Percentiles rank a stretch among this genome's conserved stretches.
These are phyloP conservation scores for Erigeron philadelphicus DNA, from an alignment of 140 eudicot genomes.

Conservation along the genomic window DNA sequence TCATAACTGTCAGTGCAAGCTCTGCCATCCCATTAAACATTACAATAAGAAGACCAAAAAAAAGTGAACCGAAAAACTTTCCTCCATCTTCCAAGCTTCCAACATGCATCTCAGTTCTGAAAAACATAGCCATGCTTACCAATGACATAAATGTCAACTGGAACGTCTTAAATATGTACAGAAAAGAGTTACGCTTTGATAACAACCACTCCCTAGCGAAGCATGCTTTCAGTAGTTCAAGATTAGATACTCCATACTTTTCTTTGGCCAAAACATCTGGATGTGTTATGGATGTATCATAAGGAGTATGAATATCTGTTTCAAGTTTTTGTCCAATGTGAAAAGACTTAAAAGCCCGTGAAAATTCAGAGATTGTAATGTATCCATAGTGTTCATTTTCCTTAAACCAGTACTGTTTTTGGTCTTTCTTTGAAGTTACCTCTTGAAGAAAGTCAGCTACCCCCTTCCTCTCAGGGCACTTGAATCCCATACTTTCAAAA, in stretches of 20 bases:
- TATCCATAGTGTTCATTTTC: constrained; percentile 31
- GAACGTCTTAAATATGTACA: constrained; percentile 46
- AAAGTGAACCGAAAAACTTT: constrained; percentile 42
- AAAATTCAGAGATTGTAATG: constrained; percentile 38
- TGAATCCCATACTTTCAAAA: constrained; percentile 54
- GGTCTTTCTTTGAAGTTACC: constrained; percentile 50
- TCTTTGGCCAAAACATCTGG: constrained; percentile 42
- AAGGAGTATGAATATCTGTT: constrained; percentile 35
- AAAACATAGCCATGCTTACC: constrained; percentile 39
- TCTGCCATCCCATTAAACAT: constrained; percentile 59
- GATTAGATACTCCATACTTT: constrained; percentile 44
- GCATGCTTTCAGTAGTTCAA: constrained; percentile 43
- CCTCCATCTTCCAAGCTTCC: constrained; percentile 41
- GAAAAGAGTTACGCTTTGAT: constrained; percentile 41
- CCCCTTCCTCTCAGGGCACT: constrained; percentile 75
- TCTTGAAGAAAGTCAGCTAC: constrained; percentile 81
- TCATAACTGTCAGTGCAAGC: constrained; percentile 42
- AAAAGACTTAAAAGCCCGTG: constrained; percentile 33
- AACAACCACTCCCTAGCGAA: constrained; percentile 48
- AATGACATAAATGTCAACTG: constrained; percentile 47
- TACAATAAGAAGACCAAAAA: constrained; percentile 43
- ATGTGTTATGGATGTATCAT: constrained; percentile 39
- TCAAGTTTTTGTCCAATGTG: constrained; percentile 39
- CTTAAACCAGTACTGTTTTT: constrained; percentile 47
- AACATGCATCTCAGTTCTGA: constrained; percentile 41